Conservation (phyloP, 768 basidiomycete genomes). For the Artomyces pyxidatus region DNA sequence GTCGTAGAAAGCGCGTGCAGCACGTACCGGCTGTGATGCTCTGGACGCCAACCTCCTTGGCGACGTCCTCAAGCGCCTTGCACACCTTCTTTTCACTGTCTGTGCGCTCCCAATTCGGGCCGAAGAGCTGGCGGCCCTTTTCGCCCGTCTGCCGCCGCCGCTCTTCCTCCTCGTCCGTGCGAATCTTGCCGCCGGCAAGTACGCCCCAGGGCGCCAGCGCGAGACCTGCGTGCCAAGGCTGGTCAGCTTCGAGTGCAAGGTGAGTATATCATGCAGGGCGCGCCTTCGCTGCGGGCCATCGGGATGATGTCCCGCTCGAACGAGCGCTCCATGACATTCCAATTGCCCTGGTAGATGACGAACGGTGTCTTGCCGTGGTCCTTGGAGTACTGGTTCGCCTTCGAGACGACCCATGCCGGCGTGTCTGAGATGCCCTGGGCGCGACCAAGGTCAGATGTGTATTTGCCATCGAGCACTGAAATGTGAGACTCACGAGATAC, state of each 20-base stretch:
- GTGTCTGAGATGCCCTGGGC: constrained; percentile 22
- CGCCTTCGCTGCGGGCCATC: constrained; percentile 17
- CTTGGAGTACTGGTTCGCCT: constrained; percentile 32
- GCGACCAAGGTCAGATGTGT: neutral
- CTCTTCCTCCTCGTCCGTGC: constrained; percentile 18
- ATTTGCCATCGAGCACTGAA: no score
- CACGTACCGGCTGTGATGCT: constrained; percentile 37
- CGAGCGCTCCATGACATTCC: constrained; percentile 27
- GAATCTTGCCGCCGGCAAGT: constrained; percentile 23
- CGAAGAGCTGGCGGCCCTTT: constrained; percentile 25
- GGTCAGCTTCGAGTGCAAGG: no score
- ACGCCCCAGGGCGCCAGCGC: constrained; percentile 27
- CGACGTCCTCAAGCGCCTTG: constrained; percentile 41
- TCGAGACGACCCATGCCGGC: constrained; percentile 30
- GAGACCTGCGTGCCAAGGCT: constrained; percentile 19
- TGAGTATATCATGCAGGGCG: neutral
- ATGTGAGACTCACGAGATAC: constrained; percentile 20
- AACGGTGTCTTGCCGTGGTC: constrained; percentile 33
- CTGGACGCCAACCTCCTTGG: constrained; percentile 39
- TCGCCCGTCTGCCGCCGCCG: constrained; percentile 9
- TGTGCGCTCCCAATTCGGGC: constrained; percentile 36
- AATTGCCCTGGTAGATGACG: constrained; percentile 34
- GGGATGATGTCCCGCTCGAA: constrained; percentile 37
- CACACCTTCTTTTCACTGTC: constrained; percentile 36
- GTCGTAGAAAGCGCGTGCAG: neutral